Base-by-base conservation (phyloP, 768 basidiomycete species). In the Kwoniella newhampshirensis region DNA sequence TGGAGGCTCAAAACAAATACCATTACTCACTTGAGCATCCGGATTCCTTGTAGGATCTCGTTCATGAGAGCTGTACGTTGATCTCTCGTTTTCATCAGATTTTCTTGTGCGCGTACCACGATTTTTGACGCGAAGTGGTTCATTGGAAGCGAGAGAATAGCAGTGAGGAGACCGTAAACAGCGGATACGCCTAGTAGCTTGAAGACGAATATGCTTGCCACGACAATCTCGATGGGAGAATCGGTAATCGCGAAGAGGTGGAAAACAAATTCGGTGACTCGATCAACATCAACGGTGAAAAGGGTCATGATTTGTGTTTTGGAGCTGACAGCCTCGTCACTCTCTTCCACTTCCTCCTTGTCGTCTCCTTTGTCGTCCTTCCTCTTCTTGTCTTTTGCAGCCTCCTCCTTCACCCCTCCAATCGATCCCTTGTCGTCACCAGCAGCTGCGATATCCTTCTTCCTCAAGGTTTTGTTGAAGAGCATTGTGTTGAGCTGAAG, bases 251-350 rank as follows among this genome's bases (percentile, higher is more conserved):
- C 51, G 39, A 66, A 67, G 9, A 54, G 50, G 48, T 77, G 74
- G 54, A 69, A 75, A 23, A 73, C 71, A 68, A 93, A 89, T 48
- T 93, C 89, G 73, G 86, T 85, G 60, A 93, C 86, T 52, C 91
- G 82, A 73, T 93, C 90, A 26, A 92, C 89, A 64, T 96, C 91
- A 4, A 90, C 91, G 5, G 91, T 93, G 88, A 94, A 92, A 26
- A 94, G 82, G 2, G 89, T 93, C 91, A 94, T 92, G 66, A 96
- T 85, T 77, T 94, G 83, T n/a, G 81, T 79, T 67, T 84, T 84
- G 54, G 80, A 81, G 25, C 79, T 80, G 60, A 83, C 82, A 15
- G 80, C 81, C 40, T 77, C 78, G n/a, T 78, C 81, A 27, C 81
- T 80, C 1, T 75, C 75, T 40, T 76, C 66, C 27, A 77, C 76